phyloP scores from a whole-genome alignment of 2,329 filamentous ascomycete genomes.

The Penicillium crustosum region DNA sequence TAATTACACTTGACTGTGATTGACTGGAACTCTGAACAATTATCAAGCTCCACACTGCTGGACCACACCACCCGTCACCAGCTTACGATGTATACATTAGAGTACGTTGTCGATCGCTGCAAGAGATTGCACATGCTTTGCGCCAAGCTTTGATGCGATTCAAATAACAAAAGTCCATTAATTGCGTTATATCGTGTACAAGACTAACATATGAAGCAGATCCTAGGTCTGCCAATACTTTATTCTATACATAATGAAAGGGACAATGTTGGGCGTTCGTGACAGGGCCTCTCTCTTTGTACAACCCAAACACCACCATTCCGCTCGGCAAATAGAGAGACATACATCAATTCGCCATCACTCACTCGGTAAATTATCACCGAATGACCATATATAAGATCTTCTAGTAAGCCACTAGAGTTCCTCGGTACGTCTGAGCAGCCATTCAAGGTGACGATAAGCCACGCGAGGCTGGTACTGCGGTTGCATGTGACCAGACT shows the following conservation, averaged over 20 bases:
- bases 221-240: neutral
- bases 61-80: neutral
- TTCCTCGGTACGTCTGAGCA: slow-evolving; percentile 32
- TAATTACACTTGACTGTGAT: neutral
- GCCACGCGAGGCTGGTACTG: slow-evolving; percentile 68
- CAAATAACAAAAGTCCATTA: neutral
- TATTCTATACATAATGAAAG: neutral
- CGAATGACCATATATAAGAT: neutral
- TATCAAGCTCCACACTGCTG: neutral
- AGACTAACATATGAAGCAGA: too few relatives aligned
- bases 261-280: neutral
- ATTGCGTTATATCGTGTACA: neutral
- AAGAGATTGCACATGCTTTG: neutral
- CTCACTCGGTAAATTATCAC: too few relatives aligned
- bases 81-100: neutral
- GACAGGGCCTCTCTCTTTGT: neutral
- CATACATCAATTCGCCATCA: neutral
- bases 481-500: slow-evolving; percentile 45
- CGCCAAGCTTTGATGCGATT: too few relatives aligned
- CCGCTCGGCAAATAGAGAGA: neutral
- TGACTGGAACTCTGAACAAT: neutral
- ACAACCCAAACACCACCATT: neutral
- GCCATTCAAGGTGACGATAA: slow-evolving; percentile 62
- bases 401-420: slow-evolving; percentile 13
- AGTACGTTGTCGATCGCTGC: neutral